Base-by-base conservation (phyloP, 148 eudicot species). In the Vaccinium vitisidaea region DNA sequence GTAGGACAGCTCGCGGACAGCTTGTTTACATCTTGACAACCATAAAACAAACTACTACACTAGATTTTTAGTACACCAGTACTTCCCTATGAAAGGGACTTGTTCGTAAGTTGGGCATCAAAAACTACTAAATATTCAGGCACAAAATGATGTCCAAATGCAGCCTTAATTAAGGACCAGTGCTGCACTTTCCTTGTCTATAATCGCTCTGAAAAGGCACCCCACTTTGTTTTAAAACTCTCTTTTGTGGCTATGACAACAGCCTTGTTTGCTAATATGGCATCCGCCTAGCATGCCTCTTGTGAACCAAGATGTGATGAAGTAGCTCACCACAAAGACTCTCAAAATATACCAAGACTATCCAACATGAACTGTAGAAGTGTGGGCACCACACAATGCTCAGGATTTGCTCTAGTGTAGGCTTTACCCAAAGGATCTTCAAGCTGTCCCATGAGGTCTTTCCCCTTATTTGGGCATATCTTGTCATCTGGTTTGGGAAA, bases 381-480 rank as follows among this genome's bases (percentile, higher is more conserved):
- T 12, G 75, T 16, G 8, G 1, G 43, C 75, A 30, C 75, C 36
- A 27, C 75, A 70, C 18, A 70, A 13, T 25, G 75, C 27, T 32
- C 19, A 70, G 6, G 39, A 30, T 27, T 71, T 71, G 76, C 46
- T 15, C 76, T 3, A 30, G 32, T 71, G 48, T 71, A 55, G 11
- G 55, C 81, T 56, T 84, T 75, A 15, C 61, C 71, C 4, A 75
- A 15, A 59, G 77, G 81, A 3, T 77, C 74, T 11, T 50, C 65
- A 13, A 84, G 74, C 59, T 77, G 56, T 8, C 55, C 71, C 30
- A 76, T 52, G 10, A 84, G 23, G 30, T 84, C 74, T 19, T 54
- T 65, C 8, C 16, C n/a, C 30, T 84, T 75, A 23, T 6, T 48
- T 30, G 75, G 19, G 53, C 77, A 49, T 67, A 80, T 25, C 81